A percentile compares a stretch with the other conserved stretches of the same genome.
phyloP scores from a whole-genome alignment of 305 asterid genomes.

The Fraxinus floribunda region DNA sequence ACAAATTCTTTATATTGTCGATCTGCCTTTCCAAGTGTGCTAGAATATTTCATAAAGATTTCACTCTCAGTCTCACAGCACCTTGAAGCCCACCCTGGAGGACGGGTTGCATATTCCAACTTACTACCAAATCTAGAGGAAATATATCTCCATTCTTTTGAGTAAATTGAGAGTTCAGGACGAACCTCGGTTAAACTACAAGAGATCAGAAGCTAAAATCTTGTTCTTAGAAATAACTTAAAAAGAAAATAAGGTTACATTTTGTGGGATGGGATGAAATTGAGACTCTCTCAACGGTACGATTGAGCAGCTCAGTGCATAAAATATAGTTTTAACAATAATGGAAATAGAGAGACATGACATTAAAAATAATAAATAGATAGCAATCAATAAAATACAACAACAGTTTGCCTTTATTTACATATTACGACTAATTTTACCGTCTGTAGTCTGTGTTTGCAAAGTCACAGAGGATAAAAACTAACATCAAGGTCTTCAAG shows the following conservation, averaged over 20 bases:
- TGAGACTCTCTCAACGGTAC: not conserved
- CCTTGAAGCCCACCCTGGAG: not conserved
- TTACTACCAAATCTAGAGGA: conserved; percentile 4
- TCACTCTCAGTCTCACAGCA: not conserved
- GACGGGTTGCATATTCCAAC: not conserved
- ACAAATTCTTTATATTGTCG: not conserved
- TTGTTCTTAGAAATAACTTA: not conserved
- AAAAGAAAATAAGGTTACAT: no score
- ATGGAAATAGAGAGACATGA: not conserved
- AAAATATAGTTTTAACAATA: not conserved
- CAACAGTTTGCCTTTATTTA: conserved; percentile 22
- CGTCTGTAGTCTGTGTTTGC: conserved; percentile 37
- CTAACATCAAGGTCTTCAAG: conserved; percentile 31
- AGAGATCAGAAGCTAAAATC: not conserved
- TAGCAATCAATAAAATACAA: not conserved
- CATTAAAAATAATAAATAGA: not conserved
- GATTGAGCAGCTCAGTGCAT: not conserved
- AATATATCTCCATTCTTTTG: not conserved
- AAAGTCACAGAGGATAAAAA: conserved; percentile 21
- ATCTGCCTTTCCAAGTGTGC: not conserved
- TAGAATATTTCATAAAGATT: not conserved
- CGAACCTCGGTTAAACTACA: not conserved
- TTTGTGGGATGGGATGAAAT: not conserved
- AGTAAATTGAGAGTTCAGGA: not conserved
- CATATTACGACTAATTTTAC: conserved; percentile 32